Evolutionary conservation across 495 filamentous ascomycete species (phyloP), one percentile per base, ranked within the genome.

Genomic region (Tuber melanosporum): DNA sequence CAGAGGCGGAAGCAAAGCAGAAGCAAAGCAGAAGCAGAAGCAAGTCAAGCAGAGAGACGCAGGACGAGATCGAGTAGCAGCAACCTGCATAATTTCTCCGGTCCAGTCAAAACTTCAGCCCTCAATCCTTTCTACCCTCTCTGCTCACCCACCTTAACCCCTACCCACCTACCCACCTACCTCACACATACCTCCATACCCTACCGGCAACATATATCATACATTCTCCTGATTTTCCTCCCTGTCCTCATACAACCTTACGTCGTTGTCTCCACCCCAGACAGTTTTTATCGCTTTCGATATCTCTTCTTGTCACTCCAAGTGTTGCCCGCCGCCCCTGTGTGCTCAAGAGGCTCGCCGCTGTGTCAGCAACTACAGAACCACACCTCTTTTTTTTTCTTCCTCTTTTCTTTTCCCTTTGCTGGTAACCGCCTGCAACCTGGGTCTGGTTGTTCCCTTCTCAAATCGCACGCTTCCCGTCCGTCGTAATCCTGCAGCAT

Each of bases 31-130:
- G 78, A 75, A 79, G 77, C 78, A 80, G 71, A 77, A 80, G 77
- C 78, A 78, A 79, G 74, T 73, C 73, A 70, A 80, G 77, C 73
- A 62, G 75, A 62, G 42, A 73, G 74, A 77, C 57, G 71, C 77
- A 78, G 73, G 71, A 80, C 77, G 77, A 76, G 78, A 76, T 80
- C 78, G 78, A 80, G 78, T 73, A 80, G 71, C 73, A 80, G 72
- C 77, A 69, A 76, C 78, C 77, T 80, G 78, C 78, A 80, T 80
- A 80, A 66, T 80, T 79, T 79, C 78, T 80, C 78, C 78, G 78
- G 78, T 79, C 78, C 78, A 80, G 77, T 80, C 78, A 80, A 66
- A 78, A 79, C 78, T 74, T 80, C 77, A 80, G 78, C 78, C 77
- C 75, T 79, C 78, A 80, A 78, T 78, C 78, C 78, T 73, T 70